Base-by-base conservation (phyloP, 371 early-diverging fungal species). In the Cokeromyces recurvatus region DNA sequence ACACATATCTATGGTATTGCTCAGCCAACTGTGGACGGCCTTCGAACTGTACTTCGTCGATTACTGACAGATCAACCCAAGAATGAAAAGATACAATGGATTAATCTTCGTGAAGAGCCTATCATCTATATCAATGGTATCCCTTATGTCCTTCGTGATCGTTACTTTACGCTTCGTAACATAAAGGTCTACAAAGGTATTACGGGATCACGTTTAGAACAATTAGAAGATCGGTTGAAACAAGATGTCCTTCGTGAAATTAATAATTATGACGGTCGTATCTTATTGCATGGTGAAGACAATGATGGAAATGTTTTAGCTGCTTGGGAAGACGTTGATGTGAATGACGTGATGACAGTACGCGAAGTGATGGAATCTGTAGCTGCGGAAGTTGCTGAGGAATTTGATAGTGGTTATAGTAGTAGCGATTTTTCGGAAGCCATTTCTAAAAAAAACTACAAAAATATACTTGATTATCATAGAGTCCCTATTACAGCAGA, bases 71-170 rank as follows among this genome's bases (percentile, higher is more conserved):
- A 56, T 16, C 53, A 44, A n/a, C 42, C 48, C 20, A 45, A 38
- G 16, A 43, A 50, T 19, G 32, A 62, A 22, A 36, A 37, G 8
- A 37, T 84, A 19, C 42, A 73, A 31, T 84, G 84, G 84, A 81
- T 85, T 45, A 83, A 81, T 53, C 46, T 84, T 17, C 60, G 86
- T 16, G 84, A 85, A 48, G 85, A 86, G 51, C 84, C 85, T 4
- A 62, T 86, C 15, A 68, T 83, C 8, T 85, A 85, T 55, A 64
- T 86, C 39, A 76, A 80, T 32, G 81, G 78, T 19, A 46, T 59
- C 8, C 83, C 86, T 2, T 81, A 79, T 57, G 85, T 84, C 1
- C 66, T 86, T 1, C 62, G 85, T 4, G 81, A 81, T 48, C 53
- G 70, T 21, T 71, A 55, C 36, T 47, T 72, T 27, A 76, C 79